Evolutionary conservation across 108 stramenopile species (phyloP), one percentile per base, ranked within the genome.

Genomic region (Cyclostephanos invisitatus): DNA sequence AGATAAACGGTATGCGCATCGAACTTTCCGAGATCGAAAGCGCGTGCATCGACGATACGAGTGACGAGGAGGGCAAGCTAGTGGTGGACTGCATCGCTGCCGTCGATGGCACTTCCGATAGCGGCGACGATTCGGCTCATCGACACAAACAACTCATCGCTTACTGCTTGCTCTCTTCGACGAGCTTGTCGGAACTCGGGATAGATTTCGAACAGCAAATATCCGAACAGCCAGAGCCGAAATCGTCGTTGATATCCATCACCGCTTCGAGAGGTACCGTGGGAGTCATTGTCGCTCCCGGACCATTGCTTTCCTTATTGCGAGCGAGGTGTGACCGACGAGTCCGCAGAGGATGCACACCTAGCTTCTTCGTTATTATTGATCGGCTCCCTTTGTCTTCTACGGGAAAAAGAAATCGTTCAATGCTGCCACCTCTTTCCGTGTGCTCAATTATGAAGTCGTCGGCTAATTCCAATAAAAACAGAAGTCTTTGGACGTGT

Each of bases 1-100:
- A 94, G 68, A 74, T 89, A 15, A 91, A 94, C 67, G 93, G 93
- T 10, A 80, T 94, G 17, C 81, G 93, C 7, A 67, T 94, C 18
- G 93, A 94, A 68, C 77, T 94, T 14, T 84, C 84, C 1, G 93
- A 91, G 83, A 89, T 94, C 55, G 93, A 91, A 70, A 46, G 62
- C 49, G 81, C 93, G 10, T 22, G 91, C 17, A 67, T 85, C 28
- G 87, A 85, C 60, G 67, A 73, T 64, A 62, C 38, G 6, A 46
- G 50, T 18, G 53, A 49, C 5, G 51, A 65, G 17, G 80, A 50
- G 24, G n/a, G 18, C 14, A 35, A 61, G 37, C 59, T 88, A 15
- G 80, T 89, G 8, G 48, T 74, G 18, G 79, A 86, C 58, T 89
- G 90, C 68, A 75, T 93, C 40, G 89, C 75, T 12, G 66, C 63